These are phyloP conservation scores for Cymbopogon flexuosus DNA, from an alignment of 202 grass and related monocot species.

Conservation along the genomic window DNA sequence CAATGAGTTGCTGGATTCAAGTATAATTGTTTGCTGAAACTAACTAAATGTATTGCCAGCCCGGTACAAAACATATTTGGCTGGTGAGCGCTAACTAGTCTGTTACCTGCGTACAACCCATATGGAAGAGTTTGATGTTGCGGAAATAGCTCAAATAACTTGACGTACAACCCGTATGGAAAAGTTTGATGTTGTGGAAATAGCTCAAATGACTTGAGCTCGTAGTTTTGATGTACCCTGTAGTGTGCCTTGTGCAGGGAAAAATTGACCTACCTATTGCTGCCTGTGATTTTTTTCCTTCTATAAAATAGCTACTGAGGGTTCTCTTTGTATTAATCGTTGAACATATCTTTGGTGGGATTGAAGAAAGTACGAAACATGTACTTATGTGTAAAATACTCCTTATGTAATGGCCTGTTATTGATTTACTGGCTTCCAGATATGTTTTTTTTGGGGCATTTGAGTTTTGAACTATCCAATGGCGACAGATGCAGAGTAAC, in stretches of 20 bases:
- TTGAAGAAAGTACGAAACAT: too few species aligned
- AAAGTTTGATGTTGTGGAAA: constrained; percentile 28
- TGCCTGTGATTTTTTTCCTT: constrained; percentile 1
- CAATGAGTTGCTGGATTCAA: constrained; percentile 25
- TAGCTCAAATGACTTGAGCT: constrained; percentile 4
- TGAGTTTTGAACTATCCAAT: too few species aligned
- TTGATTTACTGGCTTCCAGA: too few species aligned
- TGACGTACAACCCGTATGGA: neutral
- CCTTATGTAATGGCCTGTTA: too few species aligned
- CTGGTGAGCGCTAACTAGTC: constrained; percentile 49
- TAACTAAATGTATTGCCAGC: constrained; percentile 28
- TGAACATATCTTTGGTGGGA: too few species aligned
- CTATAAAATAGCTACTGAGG: neutral
- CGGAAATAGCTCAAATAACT: constrained; percentile 24
- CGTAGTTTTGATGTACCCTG: constrained; percentile 22
- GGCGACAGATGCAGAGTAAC: too few species aligned
- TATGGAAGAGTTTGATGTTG: constrained; percentile 12
- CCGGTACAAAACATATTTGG: constrained; percentile 31
- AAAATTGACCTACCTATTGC: constrained; percentile 10
- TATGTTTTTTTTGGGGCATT: too few species aligned
- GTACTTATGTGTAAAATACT: too few species aligned
- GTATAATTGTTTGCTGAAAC: constrained; percentile 40
- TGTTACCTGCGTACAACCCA: constrained; percentile 1
- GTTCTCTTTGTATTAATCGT: too few species aligned
- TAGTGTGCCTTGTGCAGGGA: constrained; percentile 21